These are phyloP conservation scores for Blastomyces percursus DNA, from an alignment of 2,329 filamentous ascomycete genomes.

Conservation along the genomic window DNA sequence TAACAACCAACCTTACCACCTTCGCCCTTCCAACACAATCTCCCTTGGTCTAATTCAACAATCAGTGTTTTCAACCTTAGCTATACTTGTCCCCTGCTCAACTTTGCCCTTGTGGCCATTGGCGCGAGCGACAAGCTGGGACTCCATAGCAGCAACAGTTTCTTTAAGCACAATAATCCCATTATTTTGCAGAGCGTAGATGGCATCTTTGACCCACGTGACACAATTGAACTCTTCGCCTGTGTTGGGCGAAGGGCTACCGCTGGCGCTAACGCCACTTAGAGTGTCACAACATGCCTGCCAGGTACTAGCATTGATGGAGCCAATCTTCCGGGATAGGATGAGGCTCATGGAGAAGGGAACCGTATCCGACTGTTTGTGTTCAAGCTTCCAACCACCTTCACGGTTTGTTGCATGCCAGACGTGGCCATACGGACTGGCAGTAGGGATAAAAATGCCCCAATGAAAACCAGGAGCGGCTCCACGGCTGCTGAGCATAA, in stretches of 20 bases:
- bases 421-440: background rate
- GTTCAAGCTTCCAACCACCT: conserved; percentile 10
- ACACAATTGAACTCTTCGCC: background rate
- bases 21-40: too few species aligned
- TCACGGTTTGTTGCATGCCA: conserved; percentile 10
- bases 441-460: conserved; percentile 10
- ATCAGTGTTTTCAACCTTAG: too few species aligned
- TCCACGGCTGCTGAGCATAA: conserved; percentile 8
- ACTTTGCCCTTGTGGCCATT: background rate
- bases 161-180: conserved; percentile 6
- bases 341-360: conserved; percentile 9
- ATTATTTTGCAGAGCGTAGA: conserved; percentile 2
- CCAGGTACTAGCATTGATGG: background rate
- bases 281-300: background rate
- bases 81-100: background rate
- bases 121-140: background rate
- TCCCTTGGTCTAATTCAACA: too few species aligned
- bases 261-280: too few species aligned
- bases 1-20: too few species aligned
- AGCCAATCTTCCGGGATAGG: conserved; percentile 6
- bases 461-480: conserved; percentile 8
- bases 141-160: background rate
- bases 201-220: conserved; percentile 7
- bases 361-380: background rate
- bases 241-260: too few species aligned